These are phyloP conservation scores for Cubamyces sp. DNA, from an alignment of 768 basidiomycete genomes.

Conservation along the genomic window DNA sequence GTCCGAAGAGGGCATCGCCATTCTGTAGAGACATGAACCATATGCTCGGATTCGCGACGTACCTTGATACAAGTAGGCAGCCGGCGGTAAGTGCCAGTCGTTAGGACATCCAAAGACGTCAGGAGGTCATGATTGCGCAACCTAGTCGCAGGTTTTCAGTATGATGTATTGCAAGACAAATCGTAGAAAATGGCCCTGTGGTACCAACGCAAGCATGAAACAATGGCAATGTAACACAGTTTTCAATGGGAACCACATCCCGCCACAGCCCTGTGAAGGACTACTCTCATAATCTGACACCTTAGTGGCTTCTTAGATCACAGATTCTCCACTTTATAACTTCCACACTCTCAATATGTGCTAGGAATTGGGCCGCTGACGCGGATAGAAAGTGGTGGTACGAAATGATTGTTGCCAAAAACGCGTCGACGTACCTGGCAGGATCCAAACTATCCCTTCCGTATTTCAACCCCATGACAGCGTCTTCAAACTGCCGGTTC, in stretches of 20 bases:
- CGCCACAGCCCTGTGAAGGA: no score
- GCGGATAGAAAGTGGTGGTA: background rate
- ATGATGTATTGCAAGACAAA: background rate
- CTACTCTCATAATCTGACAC: no score
- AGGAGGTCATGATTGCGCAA: conserved; percentile 92
- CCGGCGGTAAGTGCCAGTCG: conserved; percentile 82
- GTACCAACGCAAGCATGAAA: no score
- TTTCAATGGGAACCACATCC: no score
- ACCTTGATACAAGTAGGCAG: conserved; percentile 86
- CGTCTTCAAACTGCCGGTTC: conserved; percentile 80
- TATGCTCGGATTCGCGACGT: conserved; percentile 6
- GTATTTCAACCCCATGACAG: conserved; percentile 62
- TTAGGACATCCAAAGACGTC: conserved; percentile 88
- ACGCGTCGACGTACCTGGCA: conserved; percentile 61
- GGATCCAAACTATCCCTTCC: conserved; percentile 73
- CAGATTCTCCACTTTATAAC: no score
- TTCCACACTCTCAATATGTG: no score
- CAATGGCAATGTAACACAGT: no score
- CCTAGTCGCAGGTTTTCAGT: conserved; percentile 42
- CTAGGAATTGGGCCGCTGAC: background rate
- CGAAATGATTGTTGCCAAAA: background rate
- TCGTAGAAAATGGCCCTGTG: background rate
- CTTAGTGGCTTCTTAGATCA: no score
- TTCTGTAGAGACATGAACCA: background rate
- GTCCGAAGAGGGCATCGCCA: background rate